Base-by-base conservation (phyloP, 192 early-diverging fungal genomes). In the Obelidium mucronatum region DNA sequence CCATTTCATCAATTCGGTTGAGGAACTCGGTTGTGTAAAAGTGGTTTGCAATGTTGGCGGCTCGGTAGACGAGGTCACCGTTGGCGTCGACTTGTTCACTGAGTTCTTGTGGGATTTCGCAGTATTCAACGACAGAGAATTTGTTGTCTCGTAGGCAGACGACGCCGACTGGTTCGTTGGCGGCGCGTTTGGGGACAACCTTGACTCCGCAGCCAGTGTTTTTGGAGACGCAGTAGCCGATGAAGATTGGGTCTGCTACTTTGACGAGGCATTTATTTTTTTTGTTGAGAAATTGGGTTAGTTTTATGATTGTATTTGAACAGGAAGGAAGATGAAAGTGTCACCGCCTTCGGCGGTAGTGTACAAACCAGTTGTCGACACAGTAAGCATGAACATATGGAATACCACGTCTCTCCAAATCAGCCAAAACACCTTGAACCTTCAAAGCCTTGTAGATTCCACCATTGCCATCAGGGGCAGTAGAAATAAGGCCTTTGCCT, bases 1-100 rank as follows among this genome's bases (percentile, higher is more conserved):
- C 96, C 75, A 97, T 90, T 19, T 88, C 86, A 68, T 96, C 92
- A 62, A 97, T 89, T 52, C 91, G 87, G 67, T 93, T 83, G 79
- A 99, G 85, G 80, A 99, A 99, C 63, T 89, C 96, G 30, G 90
- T 83, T 26, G 96, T 92, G 85, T 96, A 99, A 81, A 96, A 99
- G 86, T 99, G 97, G 87, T 97, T 99, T 80, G 92, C 95, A 88
- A 99, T 97, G 83, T 99, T 99, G 36, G 92, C 97, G 1, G 97
- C 96, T 48, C 93, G 92, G 86, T 93, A 97, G 1, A 87, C 82
- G 39, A 99, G 88, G 67, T 92, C 92, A 33, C 79, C 72, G 76
- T 88, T 89, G 28, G 86, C 74, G 56, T 94, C 88, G 66, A 87
- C 88, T 71, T 79, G 77, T 55, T 88, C 90, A 17, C 95, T 91